Percentiles rank a stretch among this genome's conserved stretches.
Conservation (phyloP, 495 filamentous ascomycete species). For the Xylaria cubensis region DNA sequence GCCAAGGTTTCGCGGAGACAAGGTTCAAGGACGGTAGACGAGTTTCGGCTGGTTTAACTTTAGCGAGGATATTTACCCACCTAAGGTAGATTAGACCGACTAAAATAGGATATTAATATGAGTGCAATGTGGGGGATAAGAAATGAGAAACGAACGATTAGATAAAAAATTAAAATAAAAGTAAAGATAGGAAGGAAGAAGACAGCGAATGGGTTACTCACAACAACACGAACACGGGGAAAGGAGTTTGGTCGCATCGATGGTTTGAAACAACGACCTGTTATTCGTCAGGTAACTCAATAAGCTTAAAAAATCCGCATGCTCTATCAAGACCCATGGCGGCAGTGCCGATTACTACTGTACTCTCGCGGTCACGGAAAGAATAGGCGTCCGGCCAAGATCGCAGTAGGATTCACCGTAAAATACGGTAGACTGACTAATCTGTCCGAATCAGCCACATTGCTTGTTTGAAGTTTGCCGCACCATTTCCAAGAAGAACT, state of each 20-base stretch:
- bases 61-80: not conserved
- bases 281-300: not conserved
- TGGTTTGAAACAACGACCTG: not conserved
- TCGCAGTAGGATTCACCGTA: not conserved
- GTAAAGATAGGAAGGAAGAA: not conserved
- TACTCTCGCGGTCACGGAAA: conserved; percentile 3
- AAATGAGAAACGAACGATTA: too few relatives aligned
- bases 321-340: not conserved
- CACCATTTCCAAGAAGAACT: conserved; percentile 4
- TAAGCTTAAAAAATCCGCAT: conserved; percentile 1
- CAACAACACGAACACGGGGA: not conserved
- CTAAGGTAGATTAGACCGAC: not conserved
- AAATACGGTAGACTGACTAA: not conserved
- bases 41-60: not conserved
- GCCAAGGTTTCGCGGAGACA: conserved; percentile 1
- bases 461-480: not conserved
- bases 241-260: not conserved
- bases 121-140: not conserved
- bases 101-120: not conserved
- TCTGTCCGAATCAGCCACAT: not conserved
- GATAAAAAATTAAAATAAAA: too few relatives aligned
- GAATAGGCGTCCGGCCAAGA: conserved; percentile 1
- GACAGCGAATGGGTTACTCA: not conserved
- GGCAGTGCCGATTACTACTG: conserved; percentile 14
- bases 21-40: not conserved